A percentile compares a stretch with the other conserved stretches of the same genome.
These are phyloP conservation scores for Euphorbia corollata DNA, from an alignment of 441 rosid genomes.

Conservation along the genomic window DNA sequence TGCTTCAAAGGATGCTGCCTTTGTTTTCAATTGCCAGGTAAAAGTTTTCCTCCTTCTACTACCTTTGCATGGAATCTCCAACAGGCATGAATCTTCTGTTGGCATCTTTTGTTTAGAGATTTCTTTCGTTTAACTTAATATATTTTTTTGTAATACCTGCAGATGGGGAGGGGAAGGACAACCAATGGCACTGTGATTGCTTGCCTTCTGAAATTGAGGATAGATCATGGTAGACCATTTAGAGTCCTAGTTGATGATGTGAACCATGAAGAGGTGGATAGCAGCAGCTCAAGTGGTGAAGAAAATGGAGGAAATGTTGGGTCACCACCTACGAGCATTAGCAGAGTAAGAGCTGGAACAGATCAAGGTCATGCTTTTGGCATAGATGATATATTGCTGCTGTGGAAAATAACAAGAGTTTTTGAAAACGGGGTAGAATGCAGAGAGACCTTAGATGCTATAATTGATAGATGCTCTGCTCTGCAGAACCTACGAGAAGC, in stretches of 20 bases:
- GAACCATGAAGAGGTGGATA: constrained; percentile 61
- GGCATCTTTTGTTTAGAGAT: neutral
- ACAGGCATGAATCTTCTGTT: constrained; percentile 12
- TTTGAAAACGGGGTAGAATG: constrained; percentile 91
- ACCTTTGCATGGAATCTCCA: neutral
- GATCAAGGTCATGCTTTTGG: constrained; percentile 71
- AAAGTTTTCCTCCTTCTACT: constrained; percentile 8
- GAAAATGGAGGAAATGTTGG: constrained; percentile 54
- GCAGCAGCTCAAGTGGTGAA: constrained; percentile 91
- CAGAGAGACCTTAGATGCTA: constrained; percentile 90
- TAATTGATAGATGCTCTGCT: constrained; percentile 94
- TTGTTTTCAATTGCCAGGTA: constrained; percentile 99
- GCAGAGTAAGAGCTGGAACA: constrained; percentile 34
- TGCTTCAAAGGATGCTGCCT: constrained; percentile 86
- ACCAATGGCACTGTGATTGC: constrained; percentile 99
- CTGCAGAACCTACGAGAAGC: constrained; percentile 94
- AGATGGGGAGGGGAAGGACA: constrained; percentile 99
- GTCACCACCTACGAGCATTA: constrained; percentile 29
- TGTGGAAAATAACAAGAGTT: constrained; percentile 91
- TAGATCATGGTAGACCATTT: constrained; percentile 83
- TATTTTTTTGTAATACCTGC: constrained; percentile 23
- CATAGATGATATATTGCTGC: constrained; percentile 76
- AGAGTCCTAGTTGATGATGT: constrained; percentile 50
- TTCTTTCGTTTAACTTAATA: constrained; percentile 20
- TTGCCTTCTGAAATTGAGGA: constrained; percentile 89